Base-by-base conservation (phyloP, 805 yeast species). In the Candida michaelii region DNA sequence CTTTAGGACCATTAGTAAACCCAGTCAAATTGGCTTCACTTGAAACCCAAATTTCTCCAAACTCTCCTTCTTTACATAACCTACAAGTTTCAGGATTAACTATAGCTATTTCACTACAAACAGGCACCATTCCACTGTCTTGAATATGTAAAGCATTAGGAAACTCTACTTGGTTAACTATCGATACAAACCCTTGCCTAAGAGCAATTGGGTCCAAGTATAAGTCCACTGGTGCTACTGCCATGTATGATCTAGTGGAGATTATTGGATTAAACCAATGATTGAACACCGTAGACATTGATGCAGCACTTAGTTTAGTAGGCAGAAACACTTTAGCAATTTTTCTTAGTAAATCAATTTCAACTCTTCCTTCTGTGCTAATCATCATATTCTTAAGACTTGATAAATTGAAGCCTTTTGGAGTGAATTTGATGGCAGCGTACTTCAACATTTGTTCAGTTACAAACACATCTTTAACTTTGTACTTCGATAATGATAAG, bases 11-110 rank as follows among this genome's bases (percentile, higher is more conserved):
- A 39, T 76, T 71, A 30, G 79, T 77, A 58, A 80, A 83, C 5
- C 79, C 77, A 10, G 71, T 60, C 21, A 81, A 83, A 52, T 85
- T 89, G 0, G 91, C 95, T 49, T 89, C 96, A 1, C 96, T 85
- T 49, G 86, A 79, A 2, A 91, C 95, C 98, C 98, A 93, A 30
- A 93, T 89, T 64, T 93, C 99, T 25, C 99, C 99, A 60, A 80
- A 82, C 61, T 93, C 99, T 6, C 98, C 97, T 39, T 82, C 83
- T 44, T 77, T 79, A 58, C 99, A 91, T 10, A 89, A 68, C 41
- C 71, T 68, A 34, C 76, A 63, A 0, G 97, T 91, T 58, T 93
- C 97, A 1, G 99, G 99, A 51, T 93, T 93, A 3, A 93, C 97
- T 46, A 93, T 85, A 1, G 95, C 93, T 25, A 93, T 79, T 56